Evolutionary conservation across 2,329 filamentous ascomycete genomes (phyloP), one percentile per base, ranked within the genome.

Genomic region (Cladophialophora psammophila): DNA sequence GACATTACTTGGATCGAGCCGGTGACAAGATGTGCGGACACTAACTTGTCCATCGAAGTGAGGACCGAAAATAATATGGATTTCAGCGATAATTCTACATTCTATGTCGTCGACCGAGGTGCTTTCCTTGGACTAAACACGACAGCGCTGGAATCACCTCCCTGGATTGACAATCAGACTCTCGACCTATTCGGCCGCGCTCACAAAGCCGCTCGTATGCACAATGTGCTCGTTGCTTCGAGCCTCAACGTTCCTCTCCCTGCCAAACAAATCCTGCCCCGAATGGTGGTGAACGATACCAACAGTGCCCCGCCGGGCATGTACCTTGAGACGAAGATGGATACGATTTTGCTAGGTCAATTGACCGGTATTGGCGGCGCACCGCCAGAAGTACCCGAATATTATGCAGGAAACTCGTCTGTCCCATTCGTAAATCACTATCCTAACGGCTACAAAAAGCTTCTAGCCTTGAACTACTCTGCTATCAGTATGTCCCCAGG

Each of bases 1-100:
- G 80, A 83, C 62, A 45, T 83, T 3, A 75, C 82, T 0, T 83
- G 81, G 65, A 70, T 82, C 10, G 77, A 81, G 65, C 82, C 81
- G 0, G 76, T 79, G 7, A 78, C 78, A 0, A 72, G 72, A 7
- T 83, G 82, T 66, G 80, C 81, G 5, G 72, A 80, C 61, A 78
- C 75, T 0, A 75, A 75, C 60, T 35, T 75, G 2, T 82, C 81
- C 0, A 59, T 84, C 4, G 80, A 83, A 36, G 82, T 80, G 62
- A 71, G 65, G 12, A 75, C 80, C 13, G 66, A 69, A 1, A 52
- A 64, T 0, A 71, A 50, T 6, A 38, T 50, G 20, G 32, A 55
- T 5, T 32, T n/a, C 15, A 61, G 40, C 0, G 56, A 59, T 8
- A 55, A 72, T 5, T 40, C 68, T 1, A 64, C 76, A 8, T 57